A percentile compares a stretch with the other conserved stretches of the same genome.
Conservation (phyloP, 169 alveolate genomes). For the Toxoplasma gondii region DNA sequence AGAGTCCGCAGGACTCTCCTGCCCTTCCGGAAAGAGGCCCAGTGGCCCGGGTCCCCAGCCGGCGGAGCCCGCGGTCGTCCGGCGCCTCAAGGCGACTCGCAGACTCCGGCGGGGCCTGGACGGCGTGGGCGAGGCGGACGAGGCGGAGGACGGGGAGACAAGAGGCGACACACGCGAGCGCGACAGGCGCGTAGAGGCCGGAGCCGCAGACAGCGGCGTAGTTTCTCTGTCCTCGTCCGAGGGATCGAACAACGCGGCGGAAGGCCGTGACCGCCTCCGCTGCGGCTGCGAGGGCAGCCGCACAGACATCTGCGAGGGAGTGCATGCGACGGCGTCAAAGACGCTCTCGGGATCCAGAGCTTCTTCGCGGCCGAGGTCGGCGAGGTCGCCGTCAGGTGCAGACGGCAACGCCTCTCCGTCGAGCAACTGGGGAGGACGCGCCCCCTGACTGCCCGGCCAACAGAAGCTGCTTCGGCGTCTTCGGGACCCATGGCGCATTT, state of each 20-base stretch:
- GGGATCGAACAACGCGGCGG: not conserved
- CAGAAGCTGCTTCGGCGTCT: not conserved
- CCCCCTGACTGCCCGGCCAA: not conserved
- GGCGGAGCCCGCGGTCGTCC: too few species aligned
- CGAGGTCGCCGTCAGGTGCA: not conserved
- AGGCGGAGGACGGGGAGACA: not conserved
- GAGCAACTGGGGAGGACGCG: not conserved
- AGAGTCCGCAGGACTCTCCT: too few species aligned
- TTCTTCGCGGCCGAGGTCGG: not conserved
- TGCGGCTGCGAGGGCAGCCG: constrained; percentile 10
- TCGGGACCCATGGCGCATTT: not conserved
- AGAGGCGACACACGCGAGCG: not conserved
- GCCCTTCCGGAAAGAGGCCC: too few species aligned
- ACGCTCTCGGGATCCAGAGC: not conserved
- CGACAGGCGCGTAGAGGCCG: not conserved
- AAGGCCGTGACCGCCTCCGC: not conserved
- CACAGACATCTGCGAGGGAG: constrained; percentile 5
- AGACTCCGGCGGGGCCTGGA: not conserved
- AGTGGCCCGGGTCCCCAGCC: too few species aligned
- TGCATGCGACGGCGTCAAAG: not conserved
- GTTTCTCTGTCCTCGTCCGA: not conserved
- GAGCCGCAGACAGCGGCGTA: not conserved
- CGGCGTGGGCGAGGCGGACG: not conserved
- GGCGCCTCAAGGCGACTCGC: not conserved
- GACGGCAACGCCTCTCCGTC: not conserved